Evolutionary conservation across 148 eudicot species (phyloP).

Genomic region (Vaccinium darrowii): DNA sequence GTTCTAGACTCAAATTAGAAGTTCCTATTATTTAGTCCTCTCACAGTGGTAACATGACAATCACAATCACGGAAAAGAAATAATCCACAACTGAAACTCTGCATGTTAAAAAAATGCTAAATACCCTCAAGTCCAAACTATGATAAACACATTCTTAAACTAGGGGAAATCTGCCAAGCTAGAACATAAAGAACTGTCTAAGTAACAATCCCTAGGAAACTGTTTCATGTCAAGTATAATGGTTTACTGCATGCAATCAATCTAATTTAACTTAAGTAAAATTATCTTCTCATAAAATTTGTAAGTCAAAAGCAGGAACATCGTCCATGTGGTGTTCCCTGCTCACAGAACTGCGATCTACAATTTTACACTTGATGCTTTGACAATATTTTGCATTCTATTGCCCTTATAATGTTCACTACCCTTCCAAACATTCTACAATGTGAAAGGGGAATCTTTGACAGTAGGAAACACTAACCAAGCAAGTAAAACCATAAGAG

Average conservation of each 20-base stretch:
- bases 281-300: background rate
- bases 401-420: background rate
- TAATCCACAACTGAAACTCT: conserved; percentile 6
- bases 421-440: background rate
- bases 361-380: background rate
- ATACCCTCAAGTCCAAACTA: conserved; percentile 6
- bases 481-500: background rate
- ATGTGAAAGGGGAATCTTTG: background rate
- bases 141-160: background rate
- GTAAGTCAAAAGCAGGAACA: background rate
- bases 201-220: background rate
- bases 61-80: background rate
- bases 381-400: background rate
- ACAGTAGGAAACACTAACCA: background rate
- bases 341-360: background rate
- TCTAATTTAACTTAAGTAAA: background rate
- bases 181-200: background rate
- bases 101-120: background rate
- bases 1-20: background rate
- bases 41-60: background rate
- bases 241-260: background rate
- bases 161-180: background rate
- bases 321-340: background rate
- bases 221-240: background rate
- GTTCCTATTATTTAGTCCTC: background rate